Percentiles rank a stretch among this genome's conserved stretches.
Conservation (phyloP, 2,329 filamentous ascomycete species). For the Ophiocordyceps robertsii region DNA sequence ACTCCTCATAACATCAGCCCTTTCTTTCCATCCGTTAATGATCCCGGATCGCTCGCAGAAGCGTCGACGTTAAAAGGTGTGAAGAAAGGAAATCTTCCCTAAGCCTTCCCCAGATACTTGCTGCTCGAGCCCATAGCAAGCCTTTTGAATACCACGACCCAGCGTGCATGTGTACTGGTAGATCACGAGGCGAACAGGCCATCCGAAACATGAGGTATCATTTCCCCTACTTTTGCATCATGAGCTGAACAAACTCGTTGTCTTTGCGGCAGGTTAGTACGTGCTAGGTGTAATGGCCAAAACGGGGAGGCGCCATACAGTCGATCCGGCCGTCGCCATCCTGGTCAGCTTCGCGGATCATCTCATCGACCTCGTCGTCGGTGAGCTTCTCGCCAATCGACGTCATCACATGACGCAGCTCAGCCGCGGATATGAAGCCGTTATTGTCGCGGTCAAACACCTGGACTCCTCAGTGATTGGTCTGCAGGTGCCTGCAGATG, state of each 20-base stretch:
- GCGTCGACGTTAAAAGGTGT: constrained; percentile 11
- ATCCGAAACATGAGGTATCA: constrained; percentile 1
- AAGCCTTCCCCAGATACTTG: constrained; percentile 1
- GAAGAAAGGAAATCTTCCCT: constrained; percentile 9
- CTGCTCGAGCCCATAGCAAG: neutral
- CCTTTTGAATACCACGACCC: neutral
- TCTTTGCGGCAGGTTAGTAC: constrained; percentile 33
- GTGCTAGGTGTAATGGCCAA: neutral
- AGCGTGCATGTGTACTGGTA: neutral
- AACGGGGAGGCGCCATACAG: constrained; percentile 41
- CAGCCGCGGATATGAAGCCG: constrained; percentile 79
- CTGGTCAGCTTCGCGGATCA: constrained; percentile 85
- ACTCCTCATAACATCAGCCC: constrained; percentile 12
- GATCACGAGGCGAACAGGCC: neutral
- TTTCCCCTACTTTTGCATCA: constrained; percentile 75
- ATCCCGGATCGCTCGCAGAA: constrained; percentile 17
- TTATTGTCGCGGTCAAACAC: constrained; percentile 85
- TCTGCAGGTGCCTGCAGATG: neutral
- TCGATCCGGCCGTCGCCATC: constrained; percentile 82
- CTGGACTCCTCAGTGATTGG: constrained; percentile 18
- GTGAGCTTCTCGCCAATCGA: constrained; percentile 86
- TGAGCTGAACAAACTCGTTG: constrained; percentile 87
- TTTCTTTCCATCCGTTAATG: constrained; percentile 11
- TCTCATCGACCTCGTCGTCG: constrained; percentile 83
- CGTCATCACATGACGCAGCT: constrained; percentile 83